A percentile compares a stretch with the other conserved stretches of the same genome.
phyloP scores from a whole-genome alignment of 345 rosid genomes.

The Salix dunnii region DNA sequence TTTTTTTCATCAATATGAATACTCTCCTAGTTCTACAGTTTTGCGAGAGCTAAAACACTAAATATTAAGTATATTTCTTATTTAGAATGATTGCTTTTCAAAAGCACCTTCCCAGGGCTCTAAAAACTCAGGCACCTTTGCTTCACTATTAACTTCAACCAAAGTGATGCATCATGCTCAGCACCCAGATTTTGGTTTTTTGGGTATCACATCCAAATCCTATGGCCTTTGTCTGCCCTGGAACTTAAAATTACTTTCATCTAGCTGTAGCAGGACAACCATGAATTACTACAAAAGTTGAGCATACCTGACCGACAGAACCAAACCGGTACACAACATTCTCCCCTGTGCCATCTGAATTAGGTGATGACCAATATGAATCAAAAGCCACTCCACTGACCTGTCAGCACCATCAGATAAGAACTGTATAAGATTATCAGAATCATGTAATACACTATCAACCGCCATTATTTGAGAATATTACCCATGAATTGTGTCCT shows the following conservation, averaged over 20 bases:
- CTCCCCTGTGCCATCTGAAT: constrained; percentile 80
- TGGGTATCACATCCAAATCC: not conserved
- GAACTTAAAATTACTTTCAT: not conserved
- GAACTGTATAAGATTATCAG: constrained; percentile 17
- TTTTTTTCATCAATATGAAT: not conserved
- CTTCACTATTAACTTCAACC: not conserved
- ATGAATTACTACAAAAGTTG: not conserved
- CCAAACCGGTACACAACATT: constrained; percentile 92
- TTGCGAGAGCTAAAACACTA: not conserved
- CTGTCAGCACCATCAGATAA: constrained; percentile 47
- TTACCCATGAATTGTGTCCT: constrained; percentile 99
- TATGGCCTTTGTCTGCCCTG: not conserved
- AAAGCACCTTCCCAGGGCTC: not conserved
- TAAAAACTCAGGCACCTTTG: not conserved
- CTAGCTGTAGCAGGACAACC: not conserved
- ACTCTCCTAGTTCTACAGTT: not conserved
- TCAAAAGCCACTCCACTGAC: constrained; percentile 99
- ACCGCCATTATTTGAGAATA: constrained; percentile 21
- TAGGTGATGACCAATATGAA: constrained; percentile 88
- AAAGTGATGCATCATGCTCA: not conserved
- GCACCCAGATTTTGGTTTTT: not conserved
- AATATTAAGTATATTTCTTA: not conserved
- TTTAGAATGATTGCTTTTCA: not conserved
- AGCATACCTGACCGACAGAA: constrained; percentile 95
- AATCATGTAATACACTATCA: constrained; percentile 13